These are phyloP conservation scores for Helenozyma rhizophorensis DNA, from an alignment of 805 yeast species.

Conservation along the genomic window DNA sequence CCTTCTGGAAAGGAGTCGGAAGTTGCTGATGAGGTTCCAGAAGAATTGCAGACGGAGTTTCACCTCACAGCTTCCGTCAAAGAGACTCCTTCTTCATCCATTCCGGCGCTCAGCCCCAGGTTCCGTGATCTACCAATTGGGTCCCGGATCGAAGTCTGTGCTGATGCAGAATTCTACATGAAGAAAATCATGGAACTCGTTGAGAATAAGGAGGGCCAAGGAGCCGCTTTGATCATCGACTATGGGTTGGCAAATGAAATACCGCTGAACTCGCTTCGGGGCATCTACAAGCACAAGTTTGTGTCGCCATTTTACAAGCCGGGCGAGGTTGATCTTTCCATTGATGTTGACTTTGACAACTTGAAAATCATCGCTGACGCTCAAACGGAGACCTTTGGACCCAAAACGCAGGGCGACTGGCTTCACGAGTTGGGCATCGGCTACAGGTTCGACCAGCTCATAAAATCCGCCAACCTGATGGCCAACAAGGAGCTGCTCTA, in stretches of 20 bases:
- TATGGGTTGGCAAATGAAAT: conserved; percentile 62
- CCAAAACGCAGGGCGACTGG: conserved; percentile 77
- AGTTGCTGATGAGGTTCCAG: neutral
- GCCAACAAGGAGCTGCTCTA: conserved; percentile 51
- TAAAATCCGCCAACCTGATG: conserved; percentile 32
- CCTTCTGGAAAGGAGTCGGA: conserved; percentile 12
- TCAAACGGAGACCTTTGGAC: conserved; percentile 42
- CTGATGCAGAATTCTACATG: conserved; percentile 63
- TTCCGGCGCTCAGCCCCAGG: conserved; percentile 50
- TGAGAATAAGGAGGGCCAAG: conserved; percentile 38
- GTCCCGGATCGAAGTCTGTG: conserved; percentile 66
- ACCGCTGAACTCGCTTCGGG: conserved; percentile 72
- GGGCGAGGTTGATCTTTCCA: conserved; percentile 77
- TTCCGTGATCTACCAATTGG: conserved; percentile 51
- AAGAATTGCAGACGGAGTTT: conserved; percentile 34
- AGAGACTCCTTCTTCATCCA: conserved; percentile 57
- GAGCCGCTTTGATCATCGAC: conserved; percentile 72
- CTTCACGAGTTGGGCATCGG: conserved; percentile 72
- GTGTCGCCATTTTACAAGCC: conserved; percentile 74
- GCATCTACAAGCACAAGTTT: conserved; percentile 65
- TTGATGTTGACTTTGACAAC: conserved; percentile 77
- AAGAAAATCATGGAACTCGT: conserved; percentile 47
- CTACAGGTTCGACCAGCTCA: conserved; percentile 58
- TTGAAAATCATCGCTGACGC: conserved; percentile 26
- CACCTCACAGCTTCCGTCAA: conserved; percentile 53